Evolutionary conservation across 1,139 yeast species (phyloP).

Genomic region (Blastobotrys ciferrii): DNA sequence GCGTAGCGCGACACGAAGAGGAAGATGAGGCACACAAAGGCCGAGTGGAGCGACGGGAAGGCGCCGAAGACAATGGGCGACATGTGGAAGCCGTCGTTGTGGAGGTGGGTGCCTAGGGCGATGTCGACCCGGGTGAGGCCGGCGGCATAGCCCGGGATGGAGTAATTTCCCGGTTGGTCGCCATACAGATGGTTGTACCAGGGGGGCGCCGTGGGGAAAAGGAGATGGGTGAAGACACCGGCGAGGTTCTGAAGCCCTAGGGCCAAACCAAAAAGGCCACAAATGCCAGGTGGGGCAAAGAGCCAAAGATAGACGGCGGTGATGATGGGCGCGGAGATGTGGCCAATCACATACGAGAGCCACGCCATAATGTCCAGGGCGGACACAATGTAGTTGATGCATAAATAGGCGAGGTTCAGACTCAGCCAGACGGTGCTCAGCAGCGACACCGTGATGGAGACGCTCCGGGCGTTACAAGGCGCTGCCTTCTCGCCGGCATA

Average conservation of each 20-base stretch:
- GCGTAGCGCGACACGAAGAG: constrained; percentile 45
- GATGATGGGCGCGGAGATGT: constrained; percentile 58
- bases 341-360: constrained; percentile 60
- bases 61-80: constrained; percentile 73
- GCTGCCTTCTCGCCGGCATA: neutral
- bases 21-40: constrained; percentile 57
- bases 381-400: constrained; percentile 38
- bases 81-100: constrained; percentile 61
- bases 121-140: constrained; percentile 64
- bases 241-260: constrained; percentile 59
- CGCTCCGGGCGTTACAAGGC: neutral
- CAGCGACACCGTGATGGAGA: constrained; percentile 34
- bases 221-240: constrained; percentile 59
- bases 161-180: constrained; percentile 52
- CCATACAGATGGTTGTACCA: constrained; percentile 63
- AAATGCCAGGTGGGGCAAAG: constrained; percentile 63
- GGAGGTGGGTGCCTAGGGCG: constrained; percentile 60
- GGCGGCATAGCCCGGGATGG: constrained; percentile 67
- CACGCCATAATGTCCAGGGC: constrained; percentile 56
- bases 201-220: constrained; percentile 68
- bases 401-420: constrained; percentile 43
- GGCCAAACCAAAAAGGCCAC: constrained; percentile 51
- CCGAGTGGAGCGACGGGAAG: constrained; percentile 63
- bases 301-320: constrained; percentile 62
- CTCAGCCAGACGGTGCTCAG: constrained; percentile 42